A percentile compares a stretch with the other conserved stretches of the same genome.
Evolutionary conservation across 163 green algal species (phyloP).

Genomic region (Trebouxiophyceae sp.): DNA sequence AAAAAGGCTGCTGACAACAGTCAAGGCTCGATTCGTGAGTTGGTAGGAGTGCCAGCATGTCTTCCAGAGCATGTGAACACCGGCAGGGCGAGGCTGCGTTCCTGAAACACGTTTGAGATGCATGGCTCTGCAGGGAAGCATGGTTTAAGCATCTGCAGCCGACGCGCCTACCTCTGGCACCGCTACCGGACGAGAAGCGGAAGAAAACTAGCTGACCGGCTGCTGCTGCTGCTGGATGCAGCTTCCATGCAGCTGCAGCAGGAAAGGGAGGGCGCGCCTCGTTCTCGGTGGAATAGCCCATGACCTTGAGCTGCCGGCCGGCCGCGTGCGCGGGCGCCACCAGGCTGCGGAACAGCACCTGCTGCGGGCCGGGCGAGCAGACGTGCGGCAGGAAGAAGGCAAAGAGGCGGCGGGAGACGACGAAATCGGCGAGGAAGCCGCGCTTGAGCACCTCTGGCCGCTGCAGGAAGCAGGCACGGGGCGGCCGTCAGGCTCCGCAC

Average conservation of each 20-base stretch:
- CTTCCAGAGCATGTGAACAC: too few relatives aligned
- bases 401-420: constrained; percentile 8
- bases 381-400: constrained; percentile 9
- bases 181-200: neutral
- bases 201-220: neutral
- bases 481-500: too few relatives aligned
- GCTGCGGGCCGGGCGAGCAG: constrained; percentile 1
- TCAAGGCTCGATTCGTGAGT: too few relatives aligned
- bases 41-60: too few relatives aligned
- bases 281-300: constrained; percentile 12
- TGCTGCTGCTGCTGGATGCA: neutral
- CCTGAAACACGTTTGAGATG: too few relatives aligned
- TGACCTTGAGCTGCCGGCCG: constrained; percentile 6
- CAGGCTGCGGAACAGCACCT: constrained; percentile 7
- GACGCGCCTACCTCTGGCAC: too few relatives aligned
- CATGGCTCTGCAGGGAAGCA: too few relatives aligned
- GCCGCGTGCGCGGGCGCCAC: neutral
- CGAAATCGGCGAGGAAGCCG: constrained; percentile 14
- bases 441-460: constrained; percentile 3
- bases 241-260: neutral
- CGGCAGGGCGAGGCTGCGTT: too few relatives aligned
- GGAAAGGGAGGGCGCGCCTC: constrained; percentile 1
- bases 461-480: too few relatives aligned
- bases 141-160: too few relatives aligned
- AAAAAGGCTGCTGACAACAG: too few relatives aligned